Evolutionary conservation across 83 land plant species (phyloP), one percentile per base, ranked within the genome.

Genomic region (Picea mariana): DNA sequence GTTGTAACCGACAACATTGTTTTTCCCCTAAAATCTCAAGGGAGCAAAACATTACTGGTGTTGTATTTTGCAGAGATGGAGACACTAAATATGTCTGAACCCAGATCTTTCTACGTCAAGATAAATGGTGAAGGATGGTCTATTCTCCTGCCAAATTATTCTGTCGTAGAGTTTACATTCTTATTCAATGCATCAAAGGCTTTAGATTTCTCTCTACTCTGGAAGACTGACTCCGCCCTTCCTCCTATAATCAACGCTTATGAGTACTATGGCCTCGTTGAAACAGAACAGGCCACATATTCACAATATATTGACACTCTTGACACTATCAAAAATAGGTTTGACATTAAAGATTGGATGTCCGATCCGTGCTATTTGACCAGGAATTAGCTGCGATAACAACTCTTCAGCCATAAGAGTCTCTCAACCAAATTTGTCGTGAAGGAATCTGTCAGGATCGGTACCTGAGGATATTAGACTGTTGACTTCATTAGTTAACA

Each of bases 161-260:
- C 6, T 31, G 20, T 20, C 0, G 24, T 3, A 16, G 72, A 68
- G 34, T 7, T 68, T 4, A 3, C 72, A 1, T 31, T 68, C 1
- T 7, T 0, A 5, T 4, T 38, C 9, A 11, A 40, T 18, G 3
- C 21, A 20, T 9, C 23, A 20, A 0, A 16, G 1, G 17, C 13
- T 1, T 18, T 23, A 15, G 0, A 0, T 9, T 11, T 0, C 12
- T 42, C 44, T 8, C 0, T n/a, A 0, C 23, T 72, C 3, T 0
- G 0, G 12, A 44, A 34, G 4, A 20, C 52, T 42, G 34, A 0
- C 1, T 72, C 76, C 2, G n/a, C 0, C 3, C 9, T 2, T 3
- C 1, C 23, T 17, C 76, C 76, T 42, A 72, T 42, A 18, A 44
- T 42, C 0, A 72, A 72, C 9, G 76, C 55, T 72, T 6, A 16